Evolutionary conservation across 1,139 yeast species (phyloP), one percentile per base, ranked within the genome.

Genomic region (Sugiyamaella pinicola): DNA sequence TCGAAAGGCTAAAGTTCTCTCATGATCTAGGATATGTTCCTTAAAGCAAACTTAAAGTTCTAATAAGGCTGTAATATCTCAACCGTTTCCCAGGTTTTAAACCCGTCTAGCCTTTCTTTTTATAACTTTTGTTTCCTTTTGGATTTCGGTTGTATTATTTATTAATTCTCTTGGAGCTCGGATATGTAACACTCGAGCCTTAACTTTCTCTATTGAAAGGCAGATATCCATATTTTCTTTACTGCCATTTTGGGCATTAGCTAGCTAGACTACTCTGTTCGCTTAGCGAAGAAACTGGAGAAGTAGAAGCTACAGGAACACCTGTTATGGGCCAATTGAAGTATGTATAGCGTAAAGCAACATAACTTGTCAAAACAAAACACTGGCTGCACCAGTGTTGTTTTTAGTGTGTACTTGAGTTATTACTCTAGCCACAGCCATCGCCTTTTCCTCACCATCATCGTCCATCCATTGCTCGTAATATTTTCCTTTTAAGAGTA

Each of bases 111-210:
- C 19, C 12, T 42, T 42, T 31, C 22, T 15, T 15, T 13, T 15
- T 15, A n/a, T 8, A 9, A 9, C 22, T 40, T 40, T 26, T 24
- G 33, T 33, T 26, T 26, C 31, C 31, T 26, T 43, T 43, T 43
- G 31, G 21, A 29, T 43, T 43, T 43, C 47, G 47, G 40, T 22
- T 43, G 40, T 33, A 43, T 34, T 43, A 22, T 21, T 29, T 33
- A 21, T 33, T 43, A 26, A 33, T 33, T 43, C 39, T 22, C 39
- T 22, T 43, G 19, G 28, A 19, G 47, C 47, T 43, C 47, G 47
- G 47, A 43, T 43, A 40, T 42, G 38, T 34, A 37, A 35, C 40
- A 43, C 18, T 33, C 46, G 33, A 42, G 46, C 35, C 19, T 29
- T 29, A 28, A 28, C n/a, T 28, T 7, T 6, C 9, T 6, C 6